Evolutionary conservation across 2,329 filamentous ascomycete genomes (phyloP).

Genomic region (Aspergillus sp.): DNA sequence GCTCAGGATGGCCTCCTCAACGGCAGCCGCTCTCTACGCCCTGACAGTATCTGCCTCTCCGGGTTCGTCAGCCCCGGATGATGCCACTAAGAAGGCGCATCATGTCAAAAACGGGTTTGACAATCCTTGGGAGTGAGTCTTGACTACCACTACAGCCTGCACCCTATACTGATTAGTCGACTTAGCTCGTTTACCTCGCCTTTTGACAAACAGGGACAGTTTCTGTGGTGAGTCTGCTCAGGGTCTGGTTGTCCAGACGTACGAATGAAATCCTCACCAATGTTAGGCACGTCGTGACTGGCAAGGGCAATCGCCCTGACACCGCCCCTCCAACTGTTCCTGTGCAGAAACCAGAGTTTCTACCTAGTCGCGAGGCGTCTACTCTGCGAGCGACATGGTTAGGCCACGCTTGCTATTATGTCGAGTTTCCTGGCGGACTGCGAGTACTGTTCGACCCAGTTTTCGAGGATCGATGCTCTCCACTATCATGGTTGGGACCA

Average conservation of each 20-base stretch:
- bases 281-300: conserved; percentile 37
- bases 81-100: conserved; percentile 41
- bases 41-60: conserved; percentile 41
- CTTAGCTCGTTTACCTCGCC: conserved; percentile 25
- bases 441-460: conserved; percentile 92
- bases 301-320: conserved; percentile 57
- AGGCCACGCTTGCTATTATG: conserved; percentile 89
- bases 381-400: conserved; percentile 87
- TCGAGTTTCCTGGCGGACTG: conserved; percentile 83
- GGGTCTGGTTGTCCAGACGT: background rate
- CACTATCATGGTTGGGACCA: conserved; percentile 68
- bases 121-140: conserved; percentile 47
- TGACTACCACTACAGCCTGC: background rate
- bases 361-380: conserved; percentile 57
- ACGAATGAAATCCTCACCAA: background rate
- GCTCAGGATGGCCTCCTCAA: conserved; percentile 39
- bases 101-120: conserved; percentile 40
- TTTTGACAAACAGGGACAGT: background rate
- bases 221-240: conserved; percentile 1
- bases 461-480: conserved; percentile 83
- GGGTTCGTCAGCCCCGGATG: conserved; percentile 36
- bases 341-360: conserved; percentile 67
- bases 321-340: conserved; percentile 65
- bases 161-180: conserved; percentile 1
- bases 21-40: conserved; percentile 42